A percentile compares a stretch with the other conserved stretches of the same genome.
Conservation (phyloP, 495 filamentous ascomycete species). For the Hypoxylon cercidicola region DNA sequence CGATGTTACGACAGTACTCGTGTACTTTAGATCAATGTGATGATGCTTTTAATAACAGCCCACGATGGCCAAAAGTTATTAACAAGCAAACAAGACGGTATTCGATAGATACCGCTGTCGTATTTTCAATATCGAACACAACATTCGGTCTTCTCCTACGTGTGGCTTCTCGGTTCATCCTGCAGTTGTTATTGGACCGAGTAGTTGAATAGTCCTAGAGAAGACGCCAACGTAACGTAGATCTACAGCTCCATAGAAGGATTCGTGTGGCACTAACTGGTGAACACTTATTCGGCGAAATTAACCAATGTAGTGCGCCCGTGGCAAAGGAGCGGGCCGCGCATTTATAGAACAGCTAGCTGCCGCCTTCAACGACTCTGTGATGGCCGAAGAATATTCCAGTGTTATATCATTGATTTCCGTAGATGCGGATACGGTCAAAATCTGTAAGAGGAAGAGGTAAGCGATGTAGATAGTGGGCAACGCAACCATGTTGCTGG, state of each 20-base stretch:
- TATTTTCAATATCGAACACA: slow-evolving; percentile 34
- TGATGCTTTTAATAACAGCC: neutral
- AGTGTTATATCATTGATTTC: too few species aligned
- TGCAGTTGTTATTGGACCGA: slow-evolving; percentile 25
- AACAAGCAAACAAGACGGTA: slow-evolving; percentile 8
- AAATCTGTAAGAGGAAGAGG: too few species aligned
- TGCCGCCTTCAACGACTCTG: neutral
- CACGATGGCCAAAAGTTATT: neutral
- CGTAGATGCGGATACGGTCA: too few species aligned
- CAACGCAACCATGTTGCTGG: too few species aligned
- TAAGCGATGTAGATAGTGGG: too few species aligned
- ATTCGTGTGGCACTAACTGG: slow-evolving; percentile 20
- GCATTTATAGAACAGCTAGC: slow-evolving; percentile 1
- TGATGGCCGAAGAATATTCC: too few species aligned
- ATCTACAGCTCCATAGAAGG: slow-evolving; percentile 31
- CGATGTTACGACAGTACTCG: neutral
- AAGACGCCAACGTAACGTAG: slow-evolving; percentile 14
- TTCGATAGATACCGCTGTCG: slow-evolving; percentile 10
- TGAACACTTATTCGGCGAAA: slow-evolving; percentile 27
- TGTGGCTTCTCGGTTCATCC: slow-evolving; percentile 12
- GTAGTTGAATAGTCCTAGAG: slow-evolving; percentile 20
- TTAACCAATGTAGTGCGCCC: slow-evolving; percentile 17
- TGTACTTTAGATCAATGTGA: neutral
- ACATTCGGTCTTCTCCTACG: slow-evolving; percentile 28
- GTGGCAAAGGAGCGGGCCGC: slow-evolving; percentile 4